Percentiles rank a stretch among this genome's conserved stretches.
phyloP scores from a whole-genome alignment of 257 asterid genomes.

The Scutellaria baicalensis region DNA sequence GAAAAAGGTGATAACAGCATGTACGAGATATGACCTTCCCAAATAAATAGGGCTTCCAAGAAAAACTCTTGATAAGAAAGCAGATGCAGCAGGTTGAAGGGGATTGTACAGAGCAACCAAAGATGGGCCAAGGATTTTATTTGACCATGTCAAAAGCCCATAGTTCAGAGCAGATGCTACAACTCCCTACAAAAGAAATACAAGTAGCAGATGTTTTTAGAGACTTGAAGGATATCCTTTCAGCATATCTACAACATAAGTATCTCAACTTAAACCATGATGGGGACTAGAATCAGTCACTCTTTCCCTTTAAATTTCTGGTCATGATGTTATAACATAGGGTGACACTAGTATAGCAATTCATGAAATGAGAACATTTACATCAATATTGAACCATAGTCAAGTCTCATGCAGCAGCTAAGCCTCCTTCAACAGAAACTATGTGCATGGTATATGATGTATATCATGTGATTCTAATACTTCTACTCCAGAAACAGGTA shows the following conservation, averaged over 20 bases:
- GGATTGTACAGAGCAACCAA: constrained; percentile 88
- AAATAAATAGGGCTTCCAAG: constrained; percentile 92
- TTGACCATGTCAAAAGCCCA: constrained; percentile 82
- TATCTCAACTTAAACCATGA: too few species aligned
- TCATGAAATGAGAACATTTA: too few species aligned
- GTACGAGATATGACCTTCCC: constrained; percentile 59
- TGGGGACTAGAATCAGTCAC: too few species aligned
- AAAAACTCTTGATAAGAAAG: constrained; percentile 73
- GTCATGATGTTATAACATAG: too few species aligned
- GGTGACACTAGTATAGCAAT: too few species aligned
- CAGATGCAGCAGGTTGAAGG: constrained; percentile 87
- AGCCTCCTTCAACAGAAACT: background rate
- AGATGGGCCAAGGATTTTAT: constrained; percentile 85
- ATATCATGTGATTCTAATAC: background rate
- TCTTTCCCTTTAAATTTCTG: too few species aligned
- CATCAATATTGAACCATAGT: too few species aligned
- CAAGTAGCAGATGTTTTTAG: background rate
- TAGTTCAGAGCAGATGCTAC: constrained; percentile 85
- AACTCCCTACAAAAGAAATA: constrained; percentile 50
- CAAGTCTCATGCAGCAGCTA: too few species aligned
- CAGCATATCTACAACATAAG: background rate
- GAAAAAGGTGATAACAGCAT: background rate
- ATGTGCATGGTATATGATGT: background rate
- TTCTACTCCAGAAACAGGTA: background rate
- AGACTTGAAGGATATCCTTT: background rate